These are phyloP conservation scores for Irpex sp. DNA, from an alignment of 1,284 basidiomycete genomes.

Conservation along the genomic window DNA sequence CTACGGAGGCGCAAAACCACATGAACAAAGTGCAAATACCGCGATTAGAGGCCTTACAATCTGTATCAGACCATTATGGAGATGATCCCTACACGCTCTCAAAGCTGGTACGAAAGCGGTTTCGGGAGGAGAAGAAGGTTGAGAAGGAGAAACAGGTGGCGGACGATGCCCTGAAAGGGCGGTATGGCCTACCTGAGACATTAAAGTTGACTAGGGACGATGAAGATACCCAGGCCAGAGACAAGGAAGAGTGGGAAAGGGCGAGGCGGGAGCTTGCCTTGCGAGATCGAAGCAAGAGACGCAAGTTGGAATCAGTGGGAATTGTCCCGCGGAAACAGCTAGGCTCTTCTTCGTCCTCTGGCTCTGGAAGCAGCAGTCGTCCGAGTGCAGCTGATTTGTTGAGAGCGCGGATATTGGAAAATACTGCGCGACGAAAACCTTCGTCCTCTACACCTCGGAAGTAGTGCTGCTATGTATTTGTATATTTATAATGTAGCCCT, in stretches of 20 bases:
- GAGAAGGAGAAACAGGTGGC: slow-evolving; percentile 60
- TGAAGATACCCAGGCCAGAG: slow-evolving; percentile 48
- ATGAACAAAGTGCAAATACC: slow-evolving; percentile 70
- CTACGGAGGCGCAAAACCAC: slow-evolving; percentile 71
- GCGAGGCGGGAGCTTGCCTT: slow-evolving; percentile 41
- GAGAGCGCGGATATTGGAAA: slow-evolving; percentile 54
- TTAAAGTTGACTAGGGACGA: slow-evolving; percentile 61
- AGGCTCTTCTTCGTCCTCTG: slow-evolving; percentile 6
- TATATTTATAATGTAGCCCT: background rate
- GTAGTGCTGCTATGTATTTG: background rate
- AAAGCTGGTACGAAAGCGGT: slow-evolving; percentile 67
- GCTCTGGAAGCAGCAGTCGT: slow-evolving; percentile 9
- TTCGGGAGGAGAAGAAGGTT: slow-evolving; percentile 83
- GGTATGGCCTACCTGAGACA: slow-evolving; percentile 70
- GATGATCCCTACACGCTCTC: slow-evolving; percentile 86
- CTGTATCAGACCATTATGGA: slow-evolving; percentile 70
- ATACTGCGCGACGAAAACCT: slow-evolving; percentile 32
- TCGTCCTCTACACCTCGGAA: background rate
- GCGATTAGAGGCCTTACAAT: slow-evolving; percentile 76
- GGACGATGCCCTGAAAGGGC: slow-evolving; percentile 68
- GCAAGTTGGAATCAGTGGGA: slow-evolving; percentile 37
- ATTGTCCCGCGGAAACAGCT: slow-evolving; percentile 24
- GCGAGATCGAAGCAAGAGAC: slow-evolving; percentile 43
- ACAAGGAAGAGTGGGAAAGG: slow-evolving; percentile 58
- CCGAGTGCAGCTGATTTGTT: slow-evolving; percentile 39